Evolutionary conservation across 1,284 basidiomycete species (phyloP), one percentile per base, ranked within the genome.

Genomic region (Singerocomus inundabilis): DNA sequence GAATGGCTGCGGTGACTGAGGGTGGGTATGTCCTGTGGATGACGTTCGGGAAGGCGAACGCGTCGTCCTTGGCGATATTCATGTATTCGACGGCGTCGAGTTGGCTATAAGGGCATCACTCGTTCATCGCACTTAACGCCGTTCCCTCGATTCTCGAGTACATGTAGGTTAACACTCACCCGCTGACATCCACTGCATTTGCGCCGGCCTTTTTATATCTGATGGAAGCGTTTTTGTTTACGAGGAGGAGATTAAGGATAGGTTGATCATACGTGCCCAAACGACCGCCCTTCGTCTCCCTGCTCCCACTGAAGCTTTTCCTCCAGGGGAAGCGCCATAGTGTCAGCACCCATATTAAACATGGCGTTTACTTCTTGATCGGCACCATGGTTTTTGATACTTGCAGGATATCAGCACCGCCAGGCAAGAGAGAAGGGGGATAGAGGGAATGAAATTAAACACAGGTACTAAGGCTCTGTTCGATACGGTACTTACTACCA

Each of bases 261-360:
- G 21, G 21, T 21, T 21, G 21, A 4, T 21, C 21, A 21, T 21
- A 50, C 48, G 31, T n/a, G 80, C 79, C 85, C 85, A 49, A 81
- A 83, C 0, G 81, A 84, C 51, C 69, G 68, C 0, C 85, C 85
- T 6, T 67, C 69, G 56, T 86, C 79, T 1, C 85, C 84, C 62
- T 85, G 82, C 57, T 85, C 84, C 54, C 72, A 86, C 48, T 75
- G 74, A 72, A 85, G 68, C 60, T 84, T 83, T 59, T 87, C 83
- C 35, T 79, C 77, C 21, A 80, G 49, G 0, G 84, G 80, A 0
- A 87, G 68, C 2, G 71, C 70, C 71, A 87, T 78, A 0, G 78
- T 80, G 52, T 78, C 76, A 6, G 70, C 70, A 6, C 81, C 82
- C 64, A 85, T 73, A 5, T 76, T 74, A 52, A 85, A 87, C 81